Base-by-base conservation (phyloP, 306 rosid species). In the Quercus glauca region DNA sequence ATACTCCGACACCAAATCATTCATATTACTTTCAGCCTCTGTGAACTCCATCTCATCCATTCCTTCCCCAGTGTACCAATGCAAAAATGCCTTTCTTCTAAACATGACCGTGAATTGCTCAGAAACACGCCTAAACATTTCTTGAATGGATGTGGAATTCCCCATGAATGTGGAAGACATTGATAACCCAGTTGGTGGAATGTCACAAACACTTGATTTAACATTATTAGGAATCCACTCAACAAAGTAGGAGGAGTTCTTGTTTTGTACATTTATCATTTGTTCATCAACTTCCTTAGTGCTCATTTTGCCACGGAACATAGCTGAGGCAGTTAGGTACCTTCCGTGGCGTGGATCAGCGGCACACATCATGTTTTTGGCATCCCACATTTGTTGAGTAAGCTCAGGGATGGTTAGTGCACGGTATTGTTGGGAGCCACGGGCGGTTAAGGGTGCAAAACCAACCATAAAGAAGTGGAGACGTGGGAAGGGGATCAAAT, bases 1-100 rank as follows among this genome's bases (percentile, higher is more conserved):
- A 37, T 93, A 91, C 81, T 93, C 98, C 0, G 98, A 91, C 1
- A 93, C 98, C 89, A 93, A 86, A 58, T 93, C 98, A 77, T 93
- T 91, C 97, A 91, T 93, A 74, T 93, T 91, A 73, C 98, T 93
- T 88, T 93, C 98, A 8, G 96, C 96, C 85, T 91, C 93, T 1
- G 96, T 91, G 35, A 91, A 91, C 81, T 91, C 96, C 96, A 93
- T 93, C 78, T 93, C 98, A 83, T 93, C 97, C 98, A 93, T 91
- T 0, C 98, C 98, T 55, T 93, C 98, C 1, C 90, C 97, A 0
- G 97, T 93, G 82, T 93, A 93, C 98, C 97, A 93, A 82, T 93
- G 97, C 89, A 93, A 78, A 84, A 93, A 93, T 2, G 98, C 98
- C 90, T 93, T 93, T 58, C 97, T 86, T 82, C 94, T 90, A 75